A percentile compares a stretch with the other conserved stretches of the same genome.
Evolutionary conservation across 345 rosid species (phyloP).

Genomic region (Isatis tinctoria): DNA sequence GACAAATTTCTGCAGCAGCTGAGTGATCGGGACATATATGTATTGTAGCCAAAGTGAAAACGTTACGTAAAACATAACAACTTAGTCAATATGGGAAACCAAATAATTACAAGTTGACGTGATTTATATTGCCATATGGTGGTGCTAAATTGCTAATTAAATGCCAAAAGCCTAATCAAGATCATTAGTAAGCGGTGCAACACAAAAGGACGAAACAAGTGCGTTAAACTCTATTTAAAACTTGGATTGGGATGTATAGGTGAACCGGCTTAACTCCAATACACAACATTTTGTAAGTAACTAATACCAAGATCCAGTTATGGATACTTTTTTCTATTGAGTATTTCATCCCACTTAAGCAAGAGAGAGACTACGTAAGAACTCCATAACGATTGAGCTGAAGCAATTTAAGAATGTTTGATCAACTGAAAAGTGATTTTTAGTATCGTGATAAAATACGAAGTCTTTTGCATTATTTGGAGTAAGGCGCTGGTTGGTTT

Average conservation of each 20-base stretch:
- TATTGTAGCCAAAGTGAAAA: neutral
- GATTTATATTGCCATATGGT: neutral
- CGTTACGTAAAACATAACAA: neutral
- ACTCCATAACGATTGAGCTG: no score
- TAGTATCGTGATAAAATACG: neutral
- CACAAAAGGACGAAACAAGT: neutral
- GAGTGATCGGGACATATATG: neutral
- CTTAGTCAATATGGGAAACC: neutral
- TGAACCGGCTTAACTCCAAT: neutral
- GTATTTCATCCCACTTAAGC: neutral
- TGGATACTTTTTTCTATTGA: neutral
- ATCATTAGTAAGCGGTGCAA: neutral
- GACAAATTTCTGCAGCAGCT: neutral
- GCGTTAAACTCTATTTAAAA: neutral
- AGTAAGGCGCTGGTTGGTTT: neutral
- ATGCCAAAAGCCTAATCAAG: neutral
- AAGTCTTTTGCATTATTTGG: neutral
- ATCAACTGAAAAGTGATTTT: no score
- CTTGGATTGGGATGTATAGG: neutral
- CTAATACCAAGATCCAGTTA: neutral
- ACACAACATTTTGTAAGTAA: neutral
- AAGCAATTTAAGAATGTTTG: no score
- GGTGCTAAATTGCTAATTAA: no score
- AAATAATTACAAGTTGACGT: neutral
- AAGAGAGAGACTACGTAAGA: neutral